Evolutionary conservation across 768 basidiomycete species (phyloP), one percentile per base, ranked within the genome.

Genomic region (Suillus hirtellus): DNA sequence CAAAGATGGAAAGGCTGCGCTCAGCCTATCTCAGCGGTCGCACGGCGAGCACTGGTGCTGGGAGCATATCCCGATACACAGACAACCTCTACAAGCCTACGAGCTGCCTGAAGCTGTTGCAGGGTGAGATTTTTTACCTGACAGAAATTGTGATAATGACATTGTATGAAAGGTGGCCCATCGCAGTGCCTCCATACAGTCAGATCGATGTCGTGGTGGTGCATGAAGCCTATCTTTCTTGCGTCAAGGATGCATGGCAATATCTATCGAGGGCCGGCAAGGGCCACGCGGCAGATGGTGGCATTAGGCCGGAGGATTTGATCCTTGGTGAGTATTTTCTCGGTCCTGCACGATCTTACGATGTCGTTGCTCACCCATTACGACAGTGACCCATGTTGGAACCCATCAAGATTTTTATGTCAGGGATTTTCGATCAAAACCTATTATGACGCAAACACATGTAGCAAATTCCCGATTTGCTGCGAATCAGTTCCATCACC

Each of bases 341-440:
- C 12, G 17, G 14, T 24, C 7, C 42, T 10, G 35, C 37, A 1
- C 10, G 12, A 19, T 15, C n/a, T 10, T 43, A 14, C 7, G 47
- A 14, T 53, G 3, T 50, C 47, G 9, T 7, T 42, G 17, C 40
- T 58, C 56, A 58, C 11, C 24, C 24, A 19, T 56, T 43, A 19
- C 40, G 31, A 21, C 40, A 82, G 82, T 83, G 5, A 82, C 80
- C 1, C 72, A 75, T 14, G 73, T 74, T 0, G 81, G 81, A 9
- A 76, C 74, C 0, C 75, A 80, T 47, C 77, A 79, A 65, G 76
- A 77, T 49, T 81, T 81, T 68, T 73, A 73, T 31, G 73, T 81
- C 40, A 69, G 63, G 17, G 80, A 81, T 55, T 77, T 76, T 46
- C 62, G 72, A 61, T 66, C 67, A 42, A 59, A 52, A 4, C 68